Conservation (phyloP, 1,139 yeast genomes). For the Blastobotrys serpentis region DNA sequence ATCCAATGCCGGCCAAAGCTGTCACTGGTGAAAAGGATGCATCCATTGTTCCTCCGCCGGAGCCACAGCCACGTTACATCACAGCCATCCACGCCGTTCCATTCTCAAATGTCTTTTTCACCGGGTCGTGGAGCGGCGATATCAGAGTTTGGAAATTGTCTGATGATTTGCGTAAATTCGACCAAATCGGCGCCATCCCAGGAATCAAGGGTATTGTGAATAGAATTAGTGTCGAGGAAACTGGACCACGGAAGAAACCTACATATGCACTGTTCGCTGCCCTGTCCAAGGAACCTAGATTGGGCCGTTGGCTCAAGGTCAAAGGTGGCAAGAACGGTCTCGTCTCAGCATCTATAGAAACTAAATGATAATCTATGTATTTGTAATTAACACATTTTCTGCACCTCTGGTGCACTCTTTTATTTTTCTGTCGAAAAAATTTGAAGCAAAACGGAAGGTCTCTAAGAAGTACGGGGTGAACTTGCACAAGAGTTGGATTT, state of each 20-base stretch:
- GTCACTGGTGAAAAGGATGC: slow-evolving; percentile 68
- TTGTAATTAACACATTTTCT: too few species aligned
- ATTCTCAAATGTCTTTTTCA: slow-evolving; percentile 76
- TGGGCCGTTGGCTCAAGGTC: slow-evolving; percentile 71
- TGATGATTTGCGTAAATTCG: slow-evolving; percentile 61
- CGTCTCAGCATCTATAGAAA: slow-evolving; percentile 21
- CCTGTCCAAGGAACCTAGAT: slow-evolving; percentile 77
- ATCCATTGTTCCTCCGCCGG: slow-evolving; percentile 57
- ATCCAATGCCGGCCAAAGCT: slow-evolving; percentile 45
- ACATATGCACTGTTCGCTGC: slow-evolving; percentile 62
- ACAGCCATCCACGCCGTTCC: slow-evolving; percentile 85
- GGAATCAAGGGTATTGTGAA: slow-evolving; percentile 73
- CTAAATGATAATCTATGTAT: slow-evolving; percentile 1
- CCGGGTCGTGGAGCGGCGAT: slow-evolving; percentile 85
- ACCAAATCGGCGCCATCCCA: slow-evolving; percentile 52
- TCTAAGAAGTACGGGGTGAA: too few species aligned
- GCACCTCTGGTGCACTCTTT: too few species aligned
- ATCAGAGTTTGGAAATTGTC: slow-evolving; percentile 75
- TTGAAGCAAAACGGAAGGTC: too few species aligned
- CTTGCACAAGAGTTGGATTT: too few species aligned
- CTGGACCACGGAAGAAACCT: slow-evolving; percentile 47
- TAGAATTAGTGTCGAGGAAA: slow-evolving; percentile 63
- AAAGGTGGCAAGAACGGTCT: slow-evolving; percentile 33
- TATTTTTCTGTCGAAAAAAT: too few species aligned
- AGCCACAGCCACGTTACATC: slow-evolving; percentile 77